Evolutionary conservation across 202 grass and related monocot genomes (phyloP), one percentile per base, ranked within the genome.

Genomic region (Carex sylvatica): DNA sequence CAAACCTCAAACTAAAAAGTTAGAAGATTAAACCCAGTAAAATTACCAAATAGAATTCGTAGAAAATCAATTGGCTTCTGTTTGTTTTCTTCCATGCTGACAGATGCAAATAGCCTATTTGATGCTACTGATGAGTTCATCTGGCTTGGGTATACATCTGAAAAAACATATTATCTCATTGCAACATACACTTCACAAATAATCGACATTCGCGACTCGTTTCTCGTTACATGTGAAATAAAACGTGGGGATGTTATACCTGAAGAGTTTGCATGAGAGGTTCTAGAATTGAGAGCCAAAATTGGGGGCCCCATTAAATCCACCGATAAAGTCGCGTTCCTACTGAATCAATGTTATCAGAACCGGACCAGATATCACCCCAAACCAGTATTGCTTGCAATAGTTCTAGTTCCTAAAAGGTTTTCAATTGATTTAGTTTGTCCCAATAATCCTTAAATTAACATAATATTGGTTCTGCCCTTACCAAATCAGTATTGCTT

Each of bases 51-150:
- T 36, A 82, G 16, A 14, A 82, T 22, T 22, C 80, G 80, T 6
- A 82, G 30, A 53, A 82, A 82, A 82, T 82, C 80, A 35, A 82
- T 33, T 19, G 80, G 80, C 40, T 82, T 68, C 22, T 54, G 35
- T 23, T 82, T 82, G 36, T 82, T 67, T 69, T 82, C 80, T 24
- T 82, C 80, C 80, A 82, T 65, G 80, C 42, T 82, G 22, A 82
- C 26, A 53, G 63, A 82, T 9, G 80, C 80, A 33, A 82, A 82
- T 4, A 28, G 3, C 40, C 63, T 68, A 10, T 82, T 82, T 52
- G 12, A 23, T 4, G 16, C 7, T 20, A 26, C 60, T 19, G 62
- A 67, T 16, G 61, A 6, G 22, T 30, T 68, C 61, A 82, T 82
- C 44, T 68, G 35, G 6, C 7, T 53, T 66, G 79, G 7, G 28